These are phyloP conservation scores for Aspergillus arachidicola DNA, from an alignment of 2,329 filamentous ascomycete species.

Conservation along the genomic window DNA sequence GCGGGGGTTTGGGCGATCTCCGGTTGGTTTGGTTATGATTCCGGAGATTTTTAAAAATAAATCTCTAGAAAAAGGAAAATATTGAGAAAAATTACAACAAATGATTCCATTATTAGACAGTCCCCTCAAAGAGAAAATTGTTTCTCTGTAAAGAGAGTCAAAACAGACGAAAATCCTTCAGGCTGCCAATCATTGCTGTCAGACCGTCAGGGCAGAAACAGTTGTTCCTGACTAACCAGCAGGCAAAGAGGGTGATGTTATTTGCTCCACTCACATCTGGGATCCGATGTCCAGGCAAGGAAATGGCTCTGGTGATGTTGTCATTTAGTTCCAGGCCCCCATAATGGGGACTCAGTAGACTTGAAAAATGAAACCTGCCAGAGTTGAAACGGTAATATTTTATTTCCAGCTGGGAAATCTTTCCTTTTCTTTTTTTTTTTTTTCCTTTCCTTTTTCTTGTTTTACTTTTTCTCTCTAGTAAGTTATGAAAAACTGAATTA, in stretches of 20 bases:
- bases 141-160: not conserved
- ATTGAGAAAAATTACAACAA: not conserved
- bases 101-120: not conserved
- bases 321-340: constrained; percentile 9
- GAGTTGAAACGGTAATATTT: not conserved
- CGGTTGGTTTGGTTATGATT: constrained; percentile 3
- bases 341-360: not conserved
- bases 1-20: constrained; percentile 23
- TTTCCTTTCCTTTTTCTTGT: not conserved
- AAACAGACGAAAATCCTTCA: not conserved
- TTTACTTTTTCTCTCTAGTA: no score
- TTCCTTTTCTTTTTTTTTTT: not conserved
- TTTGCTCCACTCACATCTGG: constrained; percentile 20
- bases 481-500: not conserved
- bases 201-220: constrained; percentile 1
- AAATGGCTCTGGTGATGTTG: constrained; percentile 14
- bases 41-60: constrained; percentile 4
- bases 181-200: constrained; percentile 8
- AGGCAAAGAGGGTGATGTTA: constrained; percentile 18
- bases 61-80: not conserved
- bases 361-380: not conserved
- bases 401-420: not conserved
- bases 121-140: not conserved
- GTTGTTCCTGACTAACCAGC: constrained; percentile 25
- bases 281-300: constrained; percentile 12